Percentiles rank a stretch among this genome's conserved stretches.
These are phyloP conservation scores for Monoraphidium neglectum DNA, from an alignment of 139 green algal species.

Conservation along the genomic window DNA sequence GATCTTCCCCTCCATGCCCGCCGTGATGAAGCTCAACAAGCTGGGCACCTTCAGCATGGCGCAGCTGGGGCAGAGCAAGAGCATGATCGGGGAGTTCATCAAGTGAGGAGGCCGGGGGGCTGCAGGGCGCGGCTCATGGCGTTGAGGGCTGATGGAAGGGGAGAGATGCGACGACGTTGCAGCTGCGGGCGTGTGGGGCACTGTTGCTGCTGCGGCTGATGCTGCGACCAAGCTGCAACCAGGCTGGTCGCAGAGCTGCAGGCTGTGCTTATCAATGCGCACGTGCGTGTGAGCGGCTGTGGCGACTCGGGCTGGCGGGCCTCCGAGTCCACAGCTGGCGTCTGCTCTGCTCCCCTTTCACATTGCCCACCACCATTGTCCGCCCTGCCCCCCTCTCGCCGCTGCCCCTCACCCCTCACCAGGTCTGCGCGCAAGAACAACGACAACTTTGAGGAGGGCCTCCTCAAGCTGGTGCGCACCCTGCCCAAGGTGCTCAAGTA, in stretches of 20 bases:
- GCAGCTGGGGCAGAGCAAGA: slow-evolving; percentile 96
- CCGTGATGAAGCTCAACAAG: slow-evolving; percentile 99
- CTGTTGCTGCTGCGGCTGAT: too few species aligned
- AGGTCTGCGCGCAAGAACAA: slow-evolving; percentile 78
- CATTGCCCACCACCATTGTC: background rate
- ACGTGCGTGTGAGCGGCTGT: too few species aligned
- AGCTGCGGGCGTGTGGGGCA: too few species aligned
- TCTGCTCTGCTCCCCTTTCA: background rate
- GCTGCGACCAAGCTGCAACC: too few species aligned
- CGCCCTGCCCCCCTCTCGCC: background rate
- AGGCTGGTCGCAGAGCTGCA: too few species aligned
- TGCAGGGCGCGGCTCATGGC: too few species aligned
- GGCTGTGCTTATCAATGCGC: too few species aligned
- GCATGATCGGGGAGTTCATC: slow-evolving; percentile 96
- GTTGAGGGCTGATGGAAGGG: too few species aligned
- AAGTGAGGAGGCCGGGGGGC: too few species aligned
- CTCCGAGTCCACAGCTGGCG: too few species aligned
- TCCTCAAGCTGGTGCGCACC: slow-evolving; percentile 97
- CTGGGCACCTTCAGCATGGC: slow-evolving; percentile 97
- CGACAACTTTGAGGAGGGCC: slow-evolving; percentile 98
- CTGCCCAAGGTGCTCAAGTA: slow-evolving; percentile 94
- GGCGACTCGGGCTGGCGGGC: too few species aligned
- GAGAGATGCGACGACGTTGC: too few species aligned
- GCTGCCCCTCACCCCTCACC: background rate
- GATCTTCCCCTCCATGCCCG: slow-evolving; percentile 99